Base-by-base conservation (phyloP, 2,329 filamentous ascomycete genomes). In the Fusarium annulatum region DNA sequence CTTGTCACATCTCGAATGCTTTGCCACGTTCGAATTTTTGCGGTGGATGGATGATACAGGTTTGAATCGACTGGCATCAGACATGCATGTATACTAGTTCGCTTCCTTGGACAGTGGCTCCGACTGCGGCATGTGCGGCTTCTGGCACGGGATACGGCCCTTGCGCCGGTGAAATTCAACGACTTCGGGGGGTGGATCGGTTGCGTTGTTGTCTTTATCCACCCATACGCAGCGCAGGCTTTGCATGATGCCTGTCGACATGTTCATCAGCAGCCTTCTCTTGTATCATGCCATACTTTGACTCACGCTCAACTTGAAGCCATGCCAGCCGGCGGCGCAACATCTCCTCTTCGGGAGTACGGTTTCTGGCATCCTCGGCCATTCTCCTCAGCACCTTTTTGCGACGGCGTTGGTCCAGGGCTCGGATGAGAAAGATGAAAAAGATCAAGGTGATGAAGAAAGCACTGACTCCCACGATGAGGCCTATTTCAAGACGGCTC, bases 401-500 rank as follows among this genome's bases (percentile, higher is more conserved):
- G 41, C 49, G 63, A 26, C 61, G 73, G 19, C 67, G 67, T 42
- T 71, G 65, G 23, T 73, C 71, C 10, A 63, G 56, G 34, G 61
- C 57, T 12, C 76, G 78, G 60, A 72, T 71, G 52, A 71, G 58
- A 33, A 81, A 78, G 56, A 80, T 63, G 19, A 71, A 64, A 21
- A 62, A 61, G 11, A 80, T 62, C 48, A 76, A 58, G 9, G 73
- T 30, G 41, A 74, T 36, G 53, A 80, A 77, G 57, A 74, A 72
- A 42, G 71, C 16, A 38, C 77, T 69, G 18, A 72, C 71, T 28
- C 67, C 77, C 30, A 74, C 68, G n/a, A 81, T 75, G 58, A 79
- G 67, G 7, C 75, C 80, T 38, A 80, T 76, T 57, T 81, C 80
- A 34, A 76, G 57, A 26, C 73, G 56, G 12, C 71, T 77, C 64